phyloP scores from a whole-genome alignment of 78 protist genomes.

The Dictyostelium citrinum region DNA sequence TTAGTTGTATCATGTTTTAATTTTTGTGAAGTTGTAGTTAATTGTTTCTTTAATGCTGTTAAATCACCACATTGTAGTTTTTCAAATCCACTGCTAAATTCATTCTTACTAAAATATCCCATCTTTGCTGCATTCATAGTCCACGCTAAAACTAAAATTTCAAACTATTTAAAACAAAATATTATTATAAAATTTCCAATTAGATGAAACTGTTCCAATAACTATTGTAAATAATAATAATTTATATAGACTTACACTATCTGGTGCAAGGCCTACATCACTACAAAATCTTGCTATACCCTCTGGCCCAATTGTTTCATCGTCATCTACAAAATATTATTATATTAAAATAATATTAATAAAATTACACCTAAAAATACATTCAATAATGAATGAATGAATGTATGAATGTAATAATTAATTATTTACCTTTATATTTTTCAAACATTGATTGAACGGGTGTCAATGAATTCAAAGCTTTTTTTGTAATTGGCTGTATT shows the following conservation, averaged over 20 bases:
- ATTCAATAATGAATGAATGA: too few species aligned
- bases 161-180: slow-evolving; percentile 5
- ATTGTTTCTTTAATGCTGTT: not conserved
- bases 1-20: slow-evolving; percentile 9
- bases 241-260: too few species aligned
- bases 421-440: slow-evolving; percentile 14
- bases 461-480: not conserved
- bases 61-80: slow-evolving; percentile 25
- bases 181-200: too few species aligned
- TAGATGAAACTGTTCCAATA: too few species aligned
- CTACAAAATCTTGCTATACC: slow-evolving; percentile 42
- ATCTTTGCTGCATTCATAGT: slow-evolving; percentile 13
- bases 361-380: not conserved
- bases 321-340: slow-evolving; percentile 15
- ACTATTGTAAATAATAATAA: too few species aligned
- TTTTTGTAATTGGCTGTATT: not conserved
- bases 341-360: not conserved
- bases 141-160: slow-evolving; percentile 66
- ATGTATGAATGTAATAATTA: too few species aligned
- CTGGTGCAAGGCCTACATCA: slow-evolving; percentile 46
- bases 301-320: slow-evolving; percentile 48
- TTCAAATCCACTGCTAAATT: slow-evolving; percentile 48
- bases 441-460: not conserved
- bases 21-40: not conserved
- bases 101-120: slow-evolving; percentile 50